Percentiles rank a stretch among this genome's conserved stretches.
Evolutionary conservation across 306 rosid species (phyloP).

Genomic region (Acacia melanoxylon): DNA sequence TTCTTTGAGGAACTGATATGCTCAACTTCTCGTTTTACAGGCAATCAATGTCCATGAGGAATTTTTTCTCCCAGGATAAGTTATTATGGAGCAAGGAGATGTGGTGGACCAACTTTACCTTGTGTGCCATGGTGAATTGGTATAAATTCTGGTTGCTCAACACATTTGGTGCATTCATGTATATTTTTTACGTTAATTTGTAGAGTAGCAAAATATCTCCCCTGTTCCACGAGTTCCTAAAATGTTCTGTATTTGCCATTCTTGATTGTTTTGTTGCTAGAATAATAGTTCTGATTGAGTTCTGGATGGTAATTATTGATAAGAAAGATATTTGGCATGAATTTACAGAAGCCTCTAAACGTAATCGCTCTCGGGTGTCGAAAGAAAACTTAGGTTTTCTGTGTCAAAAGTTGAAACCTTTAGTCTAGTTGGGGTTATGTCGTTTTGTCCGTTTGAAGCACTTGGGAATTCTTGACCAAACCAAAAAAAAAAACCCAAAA

Average conservation of each 20-base stretch:
- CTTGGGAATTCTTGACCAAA: too few species aligned
- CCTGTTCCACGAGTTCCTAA: background rate
- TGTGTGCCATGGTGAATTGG: conserved; percentile 66
- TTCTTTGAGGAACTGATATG: conserved; percentile 8
- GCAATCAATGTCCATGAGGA: conserved; percentile 58
- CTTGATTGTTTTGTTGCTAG: background rate
- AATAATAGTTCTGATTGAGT: background rate
- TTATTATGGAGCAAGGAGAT: conserved; percentile 57
- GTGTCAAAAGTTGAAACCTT: too few species aligned
- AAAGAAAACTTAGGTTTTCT: too few species aligned
- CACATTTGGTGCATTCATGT: background rate
- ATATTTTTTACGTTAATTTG: background rate
- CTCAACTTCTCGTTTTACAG: conserved; percentile 37
- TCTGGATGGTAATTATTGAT: background rate
- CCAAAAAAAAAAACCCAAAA: too few species aligned
- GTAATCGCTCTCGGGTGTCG: too few species aligned
- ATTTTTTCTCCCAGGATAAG: conserved; percentile 67
- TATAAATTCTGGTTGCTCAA: conserved; percentile 27
- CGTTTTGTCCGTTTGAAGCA: too few species aligned
- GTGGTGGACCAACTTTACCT: conserved; percentile 57
- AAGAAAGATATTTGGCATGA: background rate
- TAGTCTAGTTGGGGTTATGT: too few species aligned
- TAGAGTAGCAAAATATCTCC: background rate
- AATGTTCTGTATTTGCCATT: background rate
- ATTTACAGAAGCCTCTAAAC: background rate